Percentiles rank a stretch among this genome's conserved stretches.
Evolutionary conservation across 2,329 filamentous ascomycete genomes (phyloP).

Genomic region (Fusarium nematophilum): DNA sequence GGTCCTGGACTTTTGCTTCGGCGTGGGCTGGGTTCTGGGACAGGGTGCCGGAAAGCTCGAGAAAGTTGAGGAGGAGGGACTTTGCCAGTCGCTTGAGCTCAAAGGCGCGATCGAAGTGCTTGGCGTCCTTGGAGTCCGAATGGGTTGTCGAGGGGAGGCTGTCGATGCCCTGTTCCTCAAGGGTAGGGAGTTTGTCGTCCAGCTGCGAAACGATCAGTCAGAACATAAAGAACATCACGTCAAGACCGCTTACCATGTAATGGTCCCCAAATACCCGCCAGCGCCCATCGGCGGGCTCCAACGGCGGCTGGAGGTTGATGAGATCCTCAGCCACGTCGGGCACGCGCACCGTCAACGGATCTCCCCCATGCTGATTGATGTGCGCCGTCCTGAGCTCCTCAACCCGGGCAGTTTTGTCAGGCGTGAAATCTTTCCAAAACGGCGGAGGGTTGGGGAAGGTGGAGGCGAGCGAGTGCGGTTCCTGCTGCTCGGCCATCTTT

Average conservation of each 20-base stretch:
- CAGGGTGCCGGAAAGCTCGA: conserved; percentile 77
- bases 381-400: conserved; percentile 56
- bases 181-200: conserved; percentile 71
- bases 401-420: conserved; percentile 73
- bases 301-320: conserved; percentile 82
- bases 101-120: conserved; percentile 71
- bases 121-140: conserved; percentile 59
- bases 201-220: conserved; percentile 53
- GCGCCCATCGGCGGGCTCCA: conserved; percentile 74
- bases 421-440: conserved; percentile 90
- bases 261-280: conserved; percentile 81
- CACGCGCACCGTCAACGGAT: conserved; percentile 48
- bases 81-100: conserved; percentile 84
- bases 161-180: conserved; percentile 77
- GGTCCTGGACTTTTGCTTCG: conserved; percentile 78
- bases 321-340: conserved; percentile 75
- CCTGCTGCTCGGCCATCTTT: conserved; percentile 69
- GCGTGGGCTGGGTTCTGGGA: conserved; percentile 58
- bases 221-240: neutral
- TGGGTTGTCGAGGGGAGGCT: conserved; percentile 65
- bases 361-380: conserved; percentile 46
- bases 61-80: conserved; percentile 86
- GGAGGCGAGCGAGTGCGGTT: conserved; percentile 63
- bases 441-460: conserved; percentile 88
- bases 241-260: conserved; percentile 61